Evolutionary conservation across 257 asterid species (phyloP), one percentile per base, ranked within the genome.

Genomic region (Fraxinus cuspidata): DNA sequence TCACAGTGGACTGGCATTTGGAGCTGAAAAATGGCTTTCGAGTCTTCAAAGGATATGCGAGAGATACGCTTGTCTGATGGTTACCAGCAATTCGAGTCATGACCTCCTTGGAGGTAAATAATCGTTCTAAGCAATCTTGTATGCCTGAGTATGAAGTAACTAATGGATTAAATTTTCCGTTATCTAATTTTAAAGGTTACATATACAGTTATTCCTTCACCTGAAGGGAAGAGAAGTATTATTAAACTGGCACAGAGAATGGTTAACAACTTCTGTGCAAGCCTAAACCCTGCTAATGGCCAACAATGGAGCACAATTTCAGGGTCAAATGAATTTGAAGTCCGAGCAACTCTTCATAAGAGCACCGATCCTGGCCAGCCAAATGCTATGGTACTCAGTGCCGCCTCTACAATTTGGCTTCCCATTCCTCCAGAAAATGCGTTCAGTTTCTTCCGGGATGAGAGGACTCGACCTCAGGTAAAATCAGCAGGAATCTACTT

Each of bases 321-420:
- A 0, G 94, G 92, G 6, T n/a, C 83, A 58, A 85, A 83, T 32
- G 99, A 93, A 49, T 86, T 86, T 47, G 97, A 93, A 83, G 97
- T 96, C 7, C 88, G 96, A 21, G 93, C 97, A 2, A 87, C 98
- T 1, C 89, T 92, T 49, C 96, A 88, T 16, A 78, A 91, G 81
- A 87, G 89, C 84, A 83, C 78, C 2, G 98, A 92, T 35, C 98
- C 97, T 0, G 97, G 96, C 65, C 98, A 93, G 83, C 95, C 97
- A 5, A 92, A 88, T 64, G 97, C 96, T 0, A 84, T 92, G 34
- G 88, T 94, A 58, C 96, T 96, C 15, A 93, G 97, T 21, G 98
- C 99, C 16, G 94, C 97, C 16, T 86, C 99, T 7, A 96, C 99
- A 0, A 86, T 93, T 67, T 96, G 99, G 99, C 94, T 96, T 44